Base-by-base conservation (phyloP, 768 basidiomycete genomes). In the Psilocybe azurescens region DNA sequence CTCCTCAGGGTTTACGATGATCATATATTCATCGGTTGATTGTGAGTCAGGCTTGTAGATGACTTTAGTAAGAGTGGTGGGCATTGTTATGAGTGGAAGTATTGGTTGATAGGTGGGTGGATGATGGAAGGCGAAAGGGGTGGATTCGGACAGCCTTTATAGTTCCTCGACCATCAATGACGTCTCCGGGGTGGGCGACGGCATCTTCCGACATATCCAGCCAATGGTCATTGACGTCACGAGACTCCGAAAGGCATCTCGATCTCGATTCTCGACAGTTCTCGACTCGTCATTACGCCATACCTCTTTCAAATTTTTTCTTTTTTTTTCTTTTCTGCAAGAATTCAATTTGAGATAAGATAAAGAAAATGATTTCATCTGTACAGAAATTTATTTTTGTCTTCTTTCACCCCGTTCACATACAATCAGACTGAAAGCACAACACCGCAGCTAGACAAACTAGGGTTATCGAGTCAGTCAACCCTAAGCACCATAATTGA, bases 1-100 rank as follows among this genome's bases (percentile, higher is more conserved):
- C 85, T 87, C 83, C 57, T 71, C 78, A 3, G 80, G 79, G 71
- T 91, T 83, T 47, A 93, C 87, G 65, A 94, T 81, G 72, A 89
- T 75, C 60, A 82, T 84, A 78, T 76, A 95, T 76, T 93, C 90
- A 57, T 92, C 86, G 20, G 87, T 88, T 7, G 87, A 85, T 66
- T 89, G 85, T 57, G 84, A 72, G 69, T 89, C 86, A 33, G 92
- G 89, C 77, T 92, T 91, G 83, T 91, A 95, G 66, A 94, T 78
- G 70, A 94, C 83, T 79, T 90, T 88, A 58, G 85, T 84, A 62
- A 90, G 68, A 46, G 74, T 65, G 66, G 85, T 83, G 36, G 77
- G 58, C 82, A 83, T 84, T 62, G 53, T 75, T 58, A 44, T 44
- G 32, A 65, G 54, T 56, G 63, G 63, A 36, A 13, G 41, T 44